Base-by-base conservation (phyloP, 768 basidiomycete species). In the Chalciporus chontae region DNA sequence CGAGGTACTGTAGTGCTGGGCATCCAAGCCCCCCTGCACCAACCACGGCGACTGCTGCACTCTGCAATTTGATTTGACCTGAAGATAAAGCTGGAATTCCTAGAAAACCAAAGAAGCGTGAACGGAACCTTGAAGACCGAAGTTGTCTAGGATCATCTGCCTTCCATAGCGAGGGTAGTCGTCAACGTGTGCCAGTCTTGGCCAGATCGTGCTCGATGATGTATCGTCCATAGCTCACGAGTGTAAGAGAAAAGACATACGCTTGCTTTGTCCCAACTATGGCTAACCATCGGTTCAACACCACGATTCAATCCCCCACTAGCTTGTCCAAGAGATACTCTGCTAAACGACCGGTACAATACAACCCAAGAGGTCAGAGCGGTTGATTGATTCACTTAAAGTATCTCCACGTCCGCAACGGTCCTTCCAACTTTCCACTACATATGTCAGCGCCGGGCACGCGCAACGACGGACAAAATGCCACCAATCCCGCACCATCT, bases 21-120 rank as follows among this genome's bases (percentile, higher is more conserved):
- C 96, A 98, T 10, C 96, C 96, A 11, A 99, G 76, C 8, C 96
- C 96, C 0, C 96, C 96, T 14, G 94, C 96, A 23, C 96, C 96
- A 4, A 97, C 81, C 4, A 98, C 91, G 14, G 84, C 83, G 2
- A 94, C 84, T 3, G 84, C 83, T 0, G 93, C 81, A 8, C 73
- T 60, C 51, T 83, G 83, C 9, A 99, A 73, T 65, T 85, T 91
- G 37, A 93, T 66, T 67, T 98, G 95, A 17, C 89, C 95, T 94
- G 59, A 15, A 42, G 32, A 29, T 44, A 19, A 7, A 34, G 18
- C 8, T 57, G 53, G 26, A 59, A 40, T 41, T 6, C 39, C 19
- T 31, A 17, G 11, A 18, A 40, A 27, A 24, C 11, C 34, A 43
- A 23, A 31, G 40, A 44, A 42, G 29, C 26, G 38, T 29, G 21